Evolutionary conservation across 2,329 filamentous ascomycete genomes (phyloP).

Genomic region (Aspergillus arachidicola): DNA sequence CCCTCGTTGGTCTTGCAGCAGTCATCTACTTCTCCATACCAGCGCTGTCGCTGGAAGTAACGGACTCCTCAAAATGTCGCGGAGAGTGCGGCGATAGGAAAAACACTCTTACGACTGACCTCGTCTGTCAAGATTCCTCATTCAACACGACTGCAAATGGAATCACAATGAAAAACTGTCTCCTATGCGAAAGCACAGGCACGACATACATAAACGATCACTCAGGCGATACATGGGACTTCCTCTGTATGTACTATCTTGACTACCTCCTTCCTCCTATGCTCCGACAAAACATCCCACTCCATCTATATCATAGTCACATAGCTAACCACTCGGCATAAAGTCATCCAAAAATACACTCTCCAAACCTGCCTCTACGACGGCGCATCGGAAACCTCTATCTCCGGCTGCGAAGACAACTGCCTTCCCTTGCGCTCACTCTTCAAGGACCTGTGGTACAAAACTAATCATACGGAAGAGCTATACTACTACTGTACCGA

Average conservation of each 20-base stretch:
- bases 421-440: neutral
- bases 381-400: neutral
- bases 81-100: neutral
- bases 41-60: neutral
- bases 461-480: neutral
- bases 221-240: neutral
- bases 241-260: neutral
- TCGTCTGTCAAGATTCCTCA: neutral
- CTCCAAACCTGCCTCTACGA: conserved; percentile 5
- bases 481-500: neutral
- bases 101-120: neutral
- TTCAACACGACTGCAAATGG: neutral
- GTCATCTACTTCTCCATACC: neutral
- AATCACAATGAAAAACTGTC: neutral
- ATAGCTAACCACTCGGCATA: too few relatives aligned
- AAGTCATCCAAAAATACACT: conserved; percentile 8
- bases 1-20: neutral
- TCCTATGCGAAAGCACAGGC: conserved; percentile 4
- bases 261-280: too few relatives aligned
- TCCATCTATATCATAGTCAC: too few relatives aligned
- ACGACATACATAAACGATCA: neutral
- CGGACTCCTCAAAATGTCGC: neutral
- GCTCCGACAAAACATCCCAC: too few relatives aligned
- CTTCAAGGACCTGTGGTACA: neutral
- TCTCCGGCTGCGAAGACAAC: neutral